Conservation (phyloP, 2,329 filamentous ascomycete species). For the Endothia cerciana region DNA sequence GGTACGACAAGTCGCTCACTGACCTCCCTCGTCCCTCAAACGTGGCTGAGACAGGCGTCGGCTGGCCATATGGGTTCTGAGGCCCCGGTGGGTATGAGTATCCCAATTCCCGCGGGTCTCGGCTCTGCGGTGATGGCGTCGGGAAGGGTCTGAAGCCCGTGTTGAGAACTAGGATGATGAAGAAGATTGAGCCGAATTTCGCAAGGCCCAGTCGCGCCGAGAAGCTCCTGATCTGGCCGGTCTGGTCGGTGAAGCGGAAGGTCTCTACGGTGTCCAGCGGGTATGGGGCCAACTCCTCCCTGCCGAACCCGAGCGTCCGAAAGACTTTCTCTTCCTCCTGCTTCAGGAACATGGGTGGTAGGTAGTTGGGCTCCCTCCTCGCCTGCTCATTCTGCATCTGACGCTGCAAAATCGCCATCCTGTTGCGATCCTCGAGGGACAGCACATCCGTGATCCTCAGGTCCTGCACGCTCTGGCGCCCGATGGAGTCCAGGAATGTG, state of each 20-base stretch:
- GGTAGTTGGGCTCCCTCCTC: conserved; percentile 62
- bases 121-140: conserved; percentile 49
- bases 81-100: conserved; percentile 46
- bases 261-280: conserved; percentile 58
- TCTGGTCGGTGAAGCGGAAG: conserved; percentile 55
- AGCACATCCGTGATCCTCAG: conserved; percentile 60
- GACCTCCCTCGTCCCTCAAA: conserved; percentile 52
- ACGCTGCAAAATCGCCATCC: conserved; percentile 53
- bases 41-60: conserved; percentile 50
- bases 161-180: conserved; percentile 57
- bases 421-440: conserved; percentile 54
- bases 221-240: conserved; percentile 56
- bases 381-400: conserved; percentile 61
- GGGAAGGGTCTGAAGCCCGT: conserved; percentile 43
- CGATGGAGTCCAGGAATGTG: conserved; percentile 60
- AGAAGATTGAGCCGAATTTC: conserved; percentile 65
- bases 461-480: conserved; percentile 50
- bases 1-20: conserved; percentile 36
- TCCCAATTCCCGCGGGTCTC: conserved; percentile 47
- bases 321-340: conserved; percentile 59
- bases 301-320: conserved; percentile 56
- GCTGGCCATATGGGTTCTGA: conserved; percentile 45
- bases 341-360: conserved; percentile 65
- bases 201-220: conserved; percentile 59
- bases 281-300: conserved; percentile 57